These are phyloP conservation scores for Teratosphaeria epicoccoides DNA, from an alignment of 2,329 filamentous ascomycete genomes.

Conservation along the genomic window DNA sequence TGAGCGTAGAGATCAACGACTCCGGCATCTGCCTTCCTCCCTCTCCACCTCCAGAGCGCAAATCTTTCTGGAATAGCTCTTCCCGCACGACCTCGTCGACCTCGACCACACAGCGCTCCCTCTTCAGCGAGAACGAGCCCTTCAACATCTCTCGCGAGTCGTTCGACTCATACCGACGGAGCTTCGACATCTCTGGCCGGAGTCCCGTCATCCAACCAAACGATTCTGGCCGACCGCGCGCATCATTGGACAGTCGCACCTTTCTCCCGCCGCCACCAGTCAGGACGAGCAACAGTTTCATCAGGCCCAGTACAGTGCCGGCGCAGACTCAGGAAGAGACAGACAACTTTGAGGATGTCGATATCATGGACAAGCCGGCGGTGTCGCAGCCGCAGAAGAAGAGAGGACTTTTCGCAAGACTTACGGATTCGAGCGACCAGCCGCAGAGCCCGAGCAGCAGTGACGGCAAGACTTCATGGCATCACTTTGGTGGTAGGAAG, in stretches of 20 bases:
- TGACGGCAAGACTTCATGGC: constrained; percentile 29
- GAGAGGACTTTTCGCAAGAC: constrained; percentile 55
- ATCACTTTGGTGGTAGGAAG: constrained; percentile 59
- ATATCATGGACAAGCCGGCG: constrained; percentile 57
- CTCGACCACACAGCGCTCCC: constrained; percentile 42
- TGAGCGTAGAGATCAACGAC: constrained; percentile 72
- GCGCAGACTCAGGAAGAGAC: constrained; percentile 17
- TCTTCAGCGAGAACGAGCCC: constrained; percentile 64
- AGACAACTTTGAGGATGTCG: constrained; percentile 82
- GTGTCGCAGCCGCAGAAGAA: constrained; percentile 49
- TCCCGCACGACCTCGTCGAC: constrained; percentile 42
- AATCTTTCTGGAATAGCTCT: constrained; percentile 48
- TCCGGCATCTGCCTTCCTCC: constrained; percentile 92
- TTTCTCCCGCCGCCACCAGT: constrained; percentile 33
- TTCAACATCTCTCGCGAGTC: constrained; percentile 95
- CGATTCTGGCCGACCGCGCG: constrained; percentile 47
- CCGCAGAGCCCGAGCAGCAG: constrained; percentile 9
- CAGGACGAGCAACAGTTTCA: constrained; percentile 25
- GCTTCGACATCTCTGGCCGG: constrained; percentile 86
- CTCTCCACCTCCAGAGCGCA: constrained; percentile 71
- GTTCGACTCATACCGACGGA: constrained; percentile 91
- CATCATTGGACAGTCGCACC: constrained; percentile 66
- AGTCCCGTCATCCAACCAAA: constrained; percentile 60
- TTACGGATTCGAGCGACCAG: constrained; percentile 9
- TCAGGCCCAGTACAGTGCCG: constrained; percentile 22